Evolutionary conservation across 192 early-diverging fungal species (phyloP), one percentile per base, ranked within the genome.

Genomic region (Dissophora globulifera): DNA sequence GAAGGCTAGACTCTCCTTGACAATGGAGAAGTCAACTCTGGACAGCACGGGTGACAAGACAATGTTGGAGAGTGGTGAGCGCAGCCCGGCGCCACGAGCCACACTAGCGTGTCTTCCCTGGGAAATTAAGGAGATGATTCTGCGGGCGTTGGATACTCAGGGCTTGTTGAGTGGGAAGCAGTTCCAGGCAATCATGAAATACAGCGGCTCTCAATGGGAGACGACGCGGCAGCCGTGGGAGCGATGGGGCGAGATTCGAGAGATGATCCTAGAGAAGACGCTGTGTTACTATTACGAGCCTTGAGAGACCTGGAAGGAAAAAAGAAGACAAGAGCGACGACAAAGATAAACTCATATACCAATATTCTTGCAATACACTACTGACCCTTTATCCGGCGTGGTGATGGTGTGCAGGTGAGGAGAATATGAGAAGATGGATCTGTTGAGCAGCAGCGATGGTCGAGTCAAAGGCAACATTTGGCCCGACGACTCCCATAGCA

Each of bases 61-160:
- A 7, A 10, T 7, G 38, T 13, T 4, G 17, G 17, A 45, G 12
- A 45, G 43, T n/a, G 43, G 43, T 17, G 43, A 4, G 9, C 5
- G 13, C 32, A 45, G 40, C 9, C 56, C 47, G 4, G 15, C 50
- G 0, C 58, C 45, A 12, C 50, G 58, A n/a, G 72, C 63, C 2
- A 67, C 63, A 9, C 50, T 76, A 22, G 62, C 72, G 0, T 50
- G 50, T 1, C 23, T 76, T 5, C 72, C 72, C 1, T 76, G 62
- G 62, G 72, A 76, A 49, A 55, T 76, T 40, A 76, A 76, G 52
- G 72, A 62, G 45, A 66, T 76, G 72, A 76, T 76, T 38, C 46
- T 76, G 17, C 49, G 64, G 22, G 26, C 26, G 9, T n/a, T 76
- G 49, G 72, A 76, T 49, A 50, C 15, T 9, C 29, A 67, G 23